These are phyloP conservation scores for Arxiozyma bovina DNA, from an alignment of 1,139 yeast species.

Conservation along the genomic window DNA sequence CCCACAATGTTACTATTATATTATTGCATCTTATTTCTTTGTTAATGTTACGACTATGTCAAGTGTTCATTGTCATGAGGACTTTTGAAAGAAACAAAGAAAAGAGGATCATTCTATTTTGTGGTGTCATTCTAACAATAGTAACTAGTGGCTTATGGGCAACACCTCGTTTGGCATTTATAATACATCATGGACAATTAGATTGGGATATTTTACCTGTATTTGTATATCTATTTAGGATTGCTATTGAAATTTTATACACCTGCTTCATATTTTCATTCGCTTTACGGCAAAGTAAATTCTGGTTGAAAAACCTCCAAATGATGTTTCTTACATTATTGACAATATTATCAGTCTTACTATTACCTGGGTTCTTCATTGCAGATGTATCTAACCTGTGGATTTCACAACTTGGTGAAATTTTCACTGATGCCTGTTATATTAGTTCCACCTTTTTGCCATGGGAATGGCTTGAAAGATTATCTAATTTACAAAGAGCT, in stretches of 20 bases:
- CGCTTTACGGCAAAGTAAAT: constrained; percentile 45
- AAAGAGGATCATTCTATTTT: constrained; percentile 52
- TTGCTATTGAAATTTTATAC: constrained; percentile 64
- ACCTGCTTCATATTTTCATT: constrained; percentile 58
- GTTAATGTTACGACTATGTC: constrained; percentile 56
- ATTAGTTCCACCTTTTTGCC: constrained; percentile 69
- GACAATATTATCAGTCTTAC: constrained; percentile 50
- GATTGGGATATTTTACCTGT: constrained; percentile 52
- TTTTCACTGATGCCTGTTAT: constrained; percentile 62
- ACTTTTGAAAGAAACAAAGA: constrained; percentile 64
- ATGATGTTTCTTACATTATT: constrained; percentile 49
- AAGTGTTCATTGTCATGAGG: constrained; percentile 68
- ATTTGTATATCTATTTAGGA: constrained; percentile 66
- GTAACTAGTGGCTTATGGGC: constrained; percentile 65
- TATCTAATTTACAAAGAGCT: constrained; percentile 50
- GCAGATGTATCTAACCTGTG: constrained; percentile 69
- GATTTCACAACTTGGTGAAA: constrained; percentile 63
- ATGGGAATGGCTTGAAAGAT: constrained; percentile 84
- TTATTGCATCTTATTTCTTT: constrained; percentile 58
- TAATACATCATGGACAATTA: constrained; percentile 4
- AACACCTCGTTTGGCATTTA: constrained; percentile 35
- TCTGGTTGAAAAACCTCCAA: constrained; percentile 42
- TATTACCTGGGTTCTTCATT: constrained; percentile 66
- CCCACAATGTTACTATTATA: constrained; percentile 42
- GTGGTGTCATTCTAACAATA: constrained; percentile 51